These are phyloP conservation scores for Erigeron canadensis DNA, from an alignment of 129 eudicot genomes.

Conservation along the genomic window DNA sequence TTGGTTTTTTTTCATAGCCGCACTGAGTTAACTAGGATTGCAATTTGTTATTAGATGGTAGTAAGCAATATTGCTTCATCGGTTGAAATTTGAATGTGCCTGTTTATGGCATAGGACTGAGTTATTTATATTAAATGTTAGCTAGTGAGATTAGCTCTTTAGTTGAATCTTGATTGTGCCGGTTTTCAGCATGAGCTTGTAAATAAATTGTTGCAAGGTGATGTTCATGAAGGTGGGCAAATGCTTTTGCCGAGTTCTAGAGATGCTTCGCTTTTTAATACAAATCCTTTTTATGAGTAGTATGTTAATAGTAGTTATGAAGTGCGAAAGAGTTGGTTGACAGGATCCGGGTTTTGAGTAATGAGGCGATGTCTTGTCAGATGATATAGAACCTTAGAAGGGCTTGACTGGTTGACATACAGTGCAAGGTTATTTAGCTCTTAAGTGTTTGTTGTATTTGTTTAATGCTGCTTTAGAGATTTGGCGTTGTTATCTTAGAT, in stretches of 20 bases:
- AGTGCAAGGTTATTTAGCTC: too few species aligned
- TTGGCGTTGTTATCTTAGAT: not conserved
- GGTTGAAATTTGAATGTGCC: not conserved
- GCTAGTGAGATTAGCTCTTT: not conserved
- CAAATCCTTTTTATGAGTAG: not conserved
- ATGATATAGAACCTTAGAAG: not conserved
- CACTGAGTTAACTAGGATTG: not conserved
- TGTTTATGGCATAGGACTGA: not conserved
- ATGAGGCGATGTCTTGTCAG: not conserved
- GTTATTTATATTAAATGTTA: not conserved
- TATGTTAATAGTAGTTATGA: not conserved
- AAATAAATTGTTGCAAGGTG: not conserved
- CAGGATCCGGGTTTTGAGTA: slow-evolving; percentile 11
- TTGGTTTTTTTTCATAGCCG: not conserved
- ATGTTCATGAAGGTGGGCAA: not conserved
- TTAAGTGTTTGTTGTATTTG: too few species aligned
- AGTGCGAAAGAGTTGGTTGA: not conserved
- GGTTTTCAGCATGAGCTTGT: not conserved
- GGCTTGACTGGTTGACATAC: too few species aligned
- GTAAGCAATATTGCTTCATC: not conserved
- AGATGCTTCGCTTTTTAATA: not conserved
- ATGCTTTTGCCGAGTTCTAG: not conserved
- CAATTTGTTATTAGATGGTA: slow-evolving; percentile 4
- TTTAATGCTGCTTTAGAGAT: not conserved
- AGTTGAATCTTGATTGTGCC: not conserved